Conservation (phyloP, 768 basidiomycete species). For the Termitomyces sp. region DNA sequence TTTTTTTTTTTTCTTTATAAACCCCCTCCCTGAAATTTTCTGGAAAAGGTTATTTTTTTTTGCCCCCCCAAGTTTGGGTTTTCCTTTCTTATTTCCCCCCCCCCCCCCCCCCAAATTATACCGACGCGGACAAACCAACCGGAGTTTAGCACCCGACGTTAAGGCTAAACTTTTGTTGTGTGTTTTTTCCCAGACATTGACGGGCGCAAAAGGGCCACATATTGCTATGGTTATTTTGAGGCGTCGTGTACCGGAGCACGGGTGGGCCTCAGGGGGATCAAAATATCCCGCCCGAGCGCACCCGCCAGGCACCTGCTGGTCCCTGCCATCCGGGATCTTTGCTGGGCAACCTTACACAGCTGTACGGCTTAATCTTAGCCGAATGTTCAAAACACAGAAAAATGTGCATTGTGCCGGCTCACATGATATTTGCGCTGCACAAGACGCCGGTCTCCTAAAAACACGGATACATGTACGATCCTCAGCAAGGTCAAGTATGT, state of each 20-base stretch:
- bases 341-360: background rate
- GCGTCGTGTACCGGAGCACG: too few relatives aligned
- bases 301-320: background rate
- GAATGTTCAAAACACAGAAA: background rate
- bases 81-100: too few relatives aligned
- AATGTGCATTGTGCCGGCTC: background rate
- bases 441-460: background rate
- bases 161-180: background rate
- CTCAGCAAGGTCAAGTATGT: too few relatives aligned
- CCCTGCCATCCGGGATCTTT: background rate
- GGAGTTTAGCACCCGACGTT: background rate
- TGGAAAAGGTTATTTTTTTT: too few relatives aligned
- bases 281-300: background rate
- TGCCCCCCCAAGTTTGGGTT: too few relatives aligned
- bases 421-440: background rate
- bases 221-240: too few relatives aligned
- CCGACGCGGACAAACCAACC: background rate
- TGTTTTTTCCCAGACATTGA: too few relatives aligned
- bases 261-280: background rate
- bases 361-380: background rate
- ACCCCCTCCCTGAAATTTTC: too few relatives aligned
- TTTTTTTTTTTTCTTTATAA: too few relatives aligned
- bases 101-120: background rate
- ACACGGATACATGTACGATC: background rate
- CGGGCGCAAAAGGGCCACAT: too few relatives aligned